phyloP scores from a whole-genome alignment of 2,329 filamentous ascomycete species.

The Penicillium sp. region DNA sequence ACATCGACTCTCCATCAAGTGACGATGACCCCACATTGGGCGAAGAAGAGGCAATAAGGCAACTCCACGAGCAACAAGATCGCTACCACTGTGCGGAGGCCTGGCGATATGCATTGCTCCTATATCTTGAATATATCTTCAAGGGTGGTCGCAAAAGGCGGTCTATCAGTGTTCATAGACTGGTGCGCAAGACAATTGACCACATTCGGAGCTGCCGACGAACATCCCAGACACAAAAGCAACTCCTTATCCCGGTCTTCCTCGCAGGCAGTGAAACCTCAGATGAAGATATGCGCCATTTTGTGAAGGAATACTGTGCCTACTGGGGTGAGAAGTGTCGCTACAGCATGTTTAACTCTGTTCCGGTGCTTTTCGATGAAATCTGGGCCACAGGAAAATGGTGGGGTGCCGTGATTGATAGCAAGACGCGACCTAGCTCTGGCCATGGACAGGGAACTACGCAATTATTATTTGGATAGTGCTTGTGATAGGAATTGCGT shows the following conservation, averaged over 20 bases:
- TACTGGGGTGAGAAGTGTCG: slow-evolving; percentile 33
- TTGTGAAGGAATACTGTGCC: slow-evolving; percentile 28
- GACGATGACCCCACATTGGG: background rate
- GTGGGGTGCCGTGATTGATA: slow-evolving; percentile 22
- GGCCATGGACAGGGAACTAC: background rate
- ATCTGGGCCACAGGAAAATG: slow-evolving; percentile 17
- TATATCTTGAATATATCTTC: slow-evolving; percentile 35
- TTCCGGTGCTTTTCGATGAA: slow-evolving; percentile 18
- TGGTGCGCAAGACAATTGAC: slow-evolving; percentile 31
- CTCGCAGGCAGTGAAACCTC: slow-evolving; percentile 33
- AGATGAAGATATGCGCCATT: slow-evolving; percentile 17
- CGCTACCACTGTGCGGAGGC: slow-evolving; percentile 36
- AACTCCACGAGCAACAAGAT: slow-evolving; percentile 21
- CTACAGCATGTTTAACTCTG: slow-evolving; percentile 33
- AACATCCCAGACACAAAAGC: slow-evolving; percentile 34
- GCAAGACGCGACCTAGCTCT: slow-evolving; percentile 4
- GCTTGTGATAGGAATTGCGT: background rate
- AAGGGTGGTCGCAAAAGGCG: slow-evolving; percentile 13
- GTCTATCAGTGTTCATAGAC: slow-evolving; percentile 13
- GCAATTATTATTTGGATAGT: background rate
- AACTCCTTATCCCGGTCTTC: slow-evolving; percentile 39
- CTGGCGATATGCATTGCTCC: slow-evolving; percentile 33
- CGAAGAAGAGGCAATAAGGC: slow-evolving; percentile 15
- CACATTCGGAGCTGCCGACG: slow-evolving; percentile 30
- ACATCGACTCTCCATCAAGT: background rate